Evolutionary conservation across 2,329 filamentous ascomycete species (phyloP), one percentile per base, ranked within the genome.

Genomic region (Byssothecium circinans): DNA sequence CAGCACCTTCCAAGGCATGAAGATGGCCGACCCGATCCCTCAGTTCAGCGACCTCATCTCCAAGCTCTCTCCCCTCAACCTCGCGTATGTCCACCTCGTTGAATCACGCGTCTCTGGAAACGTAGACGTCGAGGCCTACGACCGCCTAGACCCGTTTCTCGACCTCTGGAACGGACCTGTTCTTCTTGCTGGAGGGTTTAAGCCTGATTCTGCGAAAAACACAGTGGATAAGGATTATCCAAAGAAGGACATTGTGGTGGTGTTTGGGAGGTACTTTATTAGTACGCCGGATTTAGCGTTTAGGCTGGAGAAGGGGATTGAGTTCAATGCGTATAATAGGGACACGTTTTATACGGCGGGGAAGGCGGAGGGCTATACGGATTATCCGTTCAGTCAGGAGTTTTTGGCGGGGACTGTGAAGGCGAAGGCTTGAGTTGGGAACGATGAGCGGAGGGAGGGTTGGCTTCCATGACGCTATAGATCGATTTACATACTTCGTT

Each of bases 1-100:
- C 71, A 80, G 77, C 41, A 68, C 69, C 0, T 87, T 83, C 69
- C 82, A 87, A 50, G 78, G 77, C 25, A 85, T 88, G 84, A 70
- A 72, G 25, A 86, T 87, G 81, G 54, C 66, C 0, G 76, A 88
- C 36, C 84, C 84, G 0, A 60, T 81, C 8, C 81, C 84, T 0
- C 84, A 88, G 51, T 89, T 87, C 60, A 72, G 71, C 0, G 74
- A 88, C 57, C 61, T 87, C 7, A 74, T 83, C 34, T 57, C 69
- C 25, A 74, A 78, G 34, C 69, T 83, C 10, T 78, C 75, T 43
- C 65, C 72, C 20, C 63, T 84, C 1, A 74, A 78, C 1, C 69
- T 88, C 12, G 78, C 83, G 4, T 51, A 73, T 62, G 25, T 71
- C 57, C 61, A 69, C 61, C 48, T 86, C 0, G 70, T 88, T 7